Evolutionary conservation across 2,329 filamentous ascomycete species (phyloP).

Genomic region (Coleophoma cylindrospora): DNA sequence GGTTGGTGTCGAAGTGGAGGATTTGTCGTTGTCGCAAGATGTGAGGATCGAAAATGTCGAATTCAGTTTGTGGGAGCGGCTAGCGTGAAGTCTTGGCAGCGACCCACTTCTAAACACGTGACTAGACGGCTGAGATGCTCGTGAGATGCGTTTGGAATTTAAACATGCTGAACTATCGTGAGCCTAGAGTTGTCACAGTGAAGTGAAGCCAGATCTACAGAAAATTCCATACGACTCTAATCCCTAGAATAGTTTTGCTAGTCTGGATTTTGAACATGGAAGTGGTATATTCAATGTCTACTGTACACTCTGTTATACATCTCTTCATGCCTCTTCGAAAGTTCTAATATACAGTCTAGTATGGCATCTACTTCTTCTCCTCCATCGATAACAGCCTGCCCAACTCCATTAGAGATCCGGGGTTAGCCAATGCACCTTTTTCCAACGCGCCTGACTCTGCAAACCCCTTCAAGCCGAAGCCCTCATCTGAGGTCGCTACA

Average conservation of each 20-base stretch:
- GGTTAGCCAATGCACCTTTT: background rate
- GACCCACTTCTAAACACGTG: background rate
- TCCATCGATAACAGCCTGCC: background rate
- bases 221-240: too few species aligned
- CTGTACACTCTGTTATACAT: too few species aligned
- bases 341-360: too few species aligned
- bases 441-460: background rate
- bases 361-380: background rate
- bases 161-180: background rate
- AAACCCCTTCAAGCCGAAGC: conserved; percentile 1
- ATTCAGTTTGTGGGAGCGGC: background rate
- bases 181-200: background rate
- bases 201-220: background rate
- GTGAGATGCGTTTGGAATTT: too few species aligned
- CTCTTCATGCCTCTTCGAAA: too few species aligned
- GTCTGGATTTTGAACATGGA: too few species aligned
- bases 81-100: background rate
- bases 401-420: background rate
- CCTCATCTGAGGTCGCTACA: background rate
- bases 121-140: background rate
- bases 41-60: background rate
- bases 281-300: too few species aligned
- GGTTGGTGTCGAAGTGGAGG: background rate
- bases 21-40: conserved; percentile 10
- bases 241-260: too few species aligned